phyloP scores from a whole-genome alignment of 345 rosid genomes.

The Moricandia arvensis region DNA sequence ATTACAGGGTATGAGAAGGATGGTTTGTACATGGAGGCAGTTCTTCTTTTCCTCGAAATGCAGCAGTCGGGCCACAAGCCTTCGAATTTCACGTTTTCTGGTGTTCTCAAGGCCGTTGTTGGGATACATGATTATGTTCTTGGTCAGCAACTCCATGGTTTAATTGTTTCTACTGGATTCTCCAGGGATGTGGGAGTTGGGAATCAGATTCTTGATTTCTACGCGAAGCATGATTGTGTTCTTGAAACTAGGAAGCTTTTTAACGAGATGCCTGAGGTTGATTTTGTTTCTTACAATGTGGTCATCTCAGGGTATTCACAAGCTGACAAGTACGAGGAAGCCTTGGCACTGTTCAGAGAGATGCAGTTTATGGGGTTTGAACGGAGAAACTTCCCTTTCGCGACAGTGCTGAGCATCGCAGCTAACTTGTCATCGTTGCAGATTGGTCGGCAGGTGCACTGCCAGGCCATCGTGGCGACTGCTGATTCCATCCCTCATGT shows the following conservation, averaged over 20 bases:
- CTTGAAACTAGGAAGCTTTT: slow-evolving; percentile 58
- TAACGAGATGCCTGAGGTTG: slow-evolving; percentile 64
- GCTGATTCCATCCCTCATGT: slow-evolving; percentile 61
- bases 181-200: slow-evolving; percentile 66
- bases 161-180: slow-evolving; percentile 53
- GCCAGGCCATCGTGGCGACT: slow-evolving; percentile 49
- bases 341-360: no score
- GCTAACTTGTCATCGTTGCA: slow-evolving; percentile 56
- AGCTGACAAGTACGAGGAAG: slow-evolving; percentile 46
- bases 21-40: slow-evolving; percentile 54
- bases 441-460: slow-evolving; percentile 75
- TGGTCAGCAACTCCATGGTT: slow-evolving; percentile 68
- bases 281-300: slow-evolving; percentile 81
- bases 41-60: slow-evolving; percentile 58
- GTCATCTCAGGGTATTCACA: slow-evolving; percentile 71
- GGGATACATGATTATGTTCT: slow-evolving; percentile 50
- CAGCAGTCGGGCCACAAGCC: slow-evolving; percentile 53
- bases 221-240: slow-evolving; percentile 59
- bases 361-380: slow-evolving; percentile 59
- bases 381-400: slow-evolving; percentile 64
- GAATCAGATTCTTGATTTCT: slow-evolving; percentile 85
- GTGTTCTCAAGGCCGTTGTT: slow-evolving; percentile 56
- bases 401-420: slow-evolving; percentile 74
- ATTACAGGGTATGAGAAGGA: slow-evolving; percentile 66
- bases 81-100: slow-evolving; percentile 82